Percentiles rank a stretch among this genome's conserved stretches.
Conservation (phyloP, 257 asterid genomes). For the Rehmannia glutinosa region DNA sequence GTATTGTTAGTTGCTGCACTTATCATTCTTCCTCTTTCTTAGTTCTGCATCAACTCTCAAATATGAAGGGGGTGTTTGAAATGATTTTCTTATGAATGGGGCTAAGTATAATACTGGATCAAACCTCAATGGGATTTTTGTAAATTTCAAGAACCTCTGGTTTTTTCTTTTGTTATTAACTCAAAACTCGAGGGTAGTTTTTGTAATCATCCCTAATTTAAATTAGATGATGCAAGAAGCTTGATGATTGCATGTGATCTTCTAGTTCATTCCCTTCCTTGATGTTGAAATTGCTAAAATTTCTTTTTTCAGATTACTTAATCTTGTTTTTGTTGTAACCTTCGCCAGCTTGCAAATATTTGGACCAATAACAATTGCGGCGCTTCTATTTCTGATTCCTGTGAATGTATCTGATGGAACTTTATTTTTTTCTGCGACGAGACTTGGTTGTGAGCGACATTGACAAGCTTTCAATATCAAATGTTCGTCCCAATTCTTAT, state of each 20-base stretch:
- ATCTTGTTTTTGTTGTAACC: not conserved
- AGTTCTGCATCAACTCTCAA: no score
- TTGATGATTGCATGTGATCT: slow-evolving; percentile 3
- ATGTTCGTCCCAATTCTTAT: slow-evolving; percentile 66
- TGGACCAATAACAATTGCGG: slow-evolving; percentile 71
- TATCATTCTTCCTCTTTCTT: no score
- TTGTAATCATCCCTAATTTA: no score
- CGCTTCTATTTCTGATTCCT: slow-evolving; percentile 87
- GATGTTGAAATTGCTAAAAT: not conserved
- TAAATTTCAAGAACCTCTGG: not conserved
- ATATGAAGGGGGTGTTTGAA: no score
- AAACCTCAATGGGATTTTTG: no score
- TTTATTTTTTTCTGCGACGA: slow-evolving; percentile 52
- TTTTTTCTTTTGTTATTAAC: no score
- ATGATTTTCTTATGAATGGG: no score
- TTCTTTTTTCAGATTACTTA: slow-evolving; percentile 5
- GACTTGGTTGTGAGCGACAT: slow-evolving; percentile 88
- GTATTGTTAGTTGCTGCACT: no score
- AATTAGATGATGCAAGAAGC: no score
- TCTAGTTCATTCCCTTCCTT: not conserved
- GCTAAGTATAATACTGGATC: no score
- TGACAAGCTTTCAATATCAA: slow-evolving; percentile 97
- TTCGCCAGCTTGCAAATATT: slow-evolving; percentile 73
- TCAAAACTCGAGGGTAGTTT: no score
- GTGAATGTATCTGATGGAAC: slow-evolving; percentile 81